Evolutionary conservation across 2,329 filamentous ascomycete genomes (phyloP).

Genomic region (Exophiala sp.): DNA sequence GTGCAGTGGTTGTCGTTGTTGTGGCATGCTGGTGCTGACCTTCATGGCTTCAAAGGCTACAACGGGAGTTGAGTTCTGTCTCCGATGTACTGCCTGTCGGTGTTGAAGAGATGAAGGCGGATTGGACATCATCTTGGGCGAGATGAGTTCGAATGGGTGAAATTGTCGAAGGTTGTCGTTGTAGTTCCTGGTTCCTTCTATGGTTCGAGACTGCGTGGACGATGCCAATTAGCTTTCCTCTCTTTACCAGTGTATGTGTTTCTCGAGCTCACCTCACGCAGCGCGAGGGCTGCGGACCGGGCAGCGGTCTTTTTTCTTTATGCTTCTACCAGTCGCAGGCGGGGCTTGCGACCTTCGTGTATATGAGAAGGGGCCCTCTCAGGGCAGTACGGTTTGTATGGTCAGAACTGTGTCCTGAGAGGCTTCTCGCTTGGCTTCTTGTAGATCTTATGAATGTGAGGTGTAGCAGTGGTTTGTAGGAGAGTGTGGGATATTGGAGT

Average conservation of each 20-base stretch:
- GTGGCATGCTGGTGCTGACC: constrained; percentile 56
- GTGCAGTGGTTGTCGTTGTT: constrained; percentile 59
- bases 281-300: constrained; percentile 77
- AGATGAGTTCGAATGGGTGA: constrained; percentile 62
- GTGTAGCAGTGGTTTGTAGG: not conserved
- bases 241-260: not conserved
- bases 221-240: constrained; percentile 3
- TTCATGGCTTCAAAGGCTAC: constrained; percentile 71
- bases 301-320: constrained; percentile 46
- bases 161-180: constrained; percentile 44
- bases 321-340: constrained; percentile 27
- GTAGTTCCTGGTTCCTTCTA: constrained; percentile 46
- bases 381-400: constrained; percentile 19
- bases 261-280: constrained; percentile 66
- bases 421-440: constrained; percentile 24
- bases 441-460: constrained; percentile 9
- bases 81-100: constrained; percentile 72
- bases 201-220: constrained; percentile 31
- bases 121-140: constrained; percentile 78
- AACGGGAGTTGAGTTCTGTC: constrained; percentile 77
- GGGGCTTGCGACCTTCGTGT: constrained; percentile 17
- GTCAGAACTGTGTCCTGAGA: constrained; percentile 24
- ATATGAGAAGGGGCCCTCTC: constrained; percentile 25
- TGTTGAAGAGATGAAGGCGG: constrained; percentile 68
- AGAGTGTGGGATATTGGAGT: constrained; percentile 10